phyloP scores from a whole-genome alignment of 495 filamentous ascomycete genomes.

The Neurospora terricola region DNA sequence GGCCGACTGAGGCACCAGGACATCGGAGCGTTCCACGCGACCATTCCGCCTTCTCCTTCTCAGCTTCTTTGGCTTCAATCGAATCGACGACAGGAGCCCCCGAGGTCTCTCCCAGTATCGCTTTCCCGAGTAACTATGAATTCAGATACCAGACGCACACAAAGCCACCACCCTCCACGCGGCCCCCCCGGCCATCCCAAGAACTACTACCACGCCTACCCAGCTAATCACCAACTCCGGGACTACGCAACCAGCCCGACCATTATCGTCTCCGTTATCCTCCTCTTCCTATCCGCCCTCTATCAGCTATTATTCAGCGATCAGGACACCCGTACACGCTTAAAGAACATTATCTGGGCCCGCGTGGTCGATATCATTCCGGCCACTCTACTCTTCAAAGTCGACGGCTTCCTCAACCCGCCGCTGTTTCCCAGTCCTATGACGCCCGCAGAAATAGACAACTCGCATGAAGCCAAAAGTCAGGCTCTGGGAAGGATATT shows the following conservation, averaged over 20 bases:
- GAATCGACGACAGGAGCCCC: neutral
- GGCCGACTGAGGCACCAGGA: neutral
- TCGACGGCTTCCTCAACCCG: constrained; percentile 41
- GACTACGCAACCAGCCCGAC: constrained; percentile 24
- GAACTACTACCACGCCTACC: constrained; percentile 12
- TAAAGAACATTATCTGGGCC: constrained; percentile 49
- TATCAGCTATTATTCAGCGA: constrained; percentile 23
- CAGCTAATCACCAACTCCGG: constrained; percentile 10
- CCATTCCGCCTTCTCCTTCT: neutral
- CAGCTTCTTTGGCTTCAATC: neutral
- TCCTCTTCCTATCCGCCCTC: constrained; percentile 32
- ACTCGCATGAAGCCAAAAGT: constrained; percentile 49
- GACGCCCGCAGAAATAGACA: constrained; percentile 8
- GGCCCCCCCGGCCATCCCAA: constrained; percentile 10
- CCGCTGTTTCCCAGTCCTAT: constrained; percentile 20
- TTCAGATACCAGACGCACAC: constrained; percentile 17
- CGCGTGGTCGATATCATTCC: constrained; percentile 51
- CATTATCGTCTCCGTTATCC: constrained; percentile 25
- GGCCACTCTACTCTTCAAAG: constrained; percentile 44
- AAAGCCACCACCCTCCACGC: constrained; percentile 16
- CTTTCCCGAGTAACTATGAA: constrained; percentile 11
- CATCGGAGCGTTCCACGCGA: neutral
- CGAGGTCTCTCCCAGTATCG: neutral
- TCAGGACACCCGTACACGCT: neutral
- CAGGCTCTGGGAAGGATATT: constrained; percentile 58